Base-by-base conservation (phyloP, 441 rosid genomes). In the Pelargonium citronellum region DNA sequence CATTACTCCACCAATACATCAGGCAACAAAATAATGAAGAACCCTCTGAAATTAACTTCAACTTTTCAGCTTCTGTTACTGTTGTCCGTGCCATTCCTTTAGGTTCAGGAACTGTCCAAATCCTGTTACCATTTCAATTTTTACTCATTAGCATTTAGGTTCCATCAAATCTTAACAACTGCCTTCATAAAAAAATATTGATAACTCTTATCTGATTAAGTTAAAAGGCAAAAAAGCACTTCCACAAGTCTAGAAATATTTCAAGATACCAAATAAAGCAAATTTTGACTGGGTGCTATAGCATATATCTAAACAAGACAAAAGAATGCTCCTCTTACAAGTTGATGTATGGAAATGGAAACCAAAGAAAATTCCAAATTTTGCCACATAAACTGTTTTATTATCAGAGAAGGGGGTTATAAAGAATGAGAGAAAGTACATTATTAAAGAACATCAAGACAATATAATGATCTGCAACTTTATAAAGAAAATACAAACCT, bases 1-100 rank as follows among this genome's bases (percentile, higher is more conserved):
- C 37, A 30, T 30, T 58, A 58, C 13, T 19, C 27, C 22, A 24
- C 64, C 3, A 10, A 58, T 20, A 58, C 8, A 19, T 22, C 46
- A 47, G 10, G 69, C 12, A 64, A 47, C 16, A 1, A 58, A 13
- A 58, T 20, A 30, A 65, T 66, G 44, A 60, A 67, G 71, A 81
- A 20, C 95, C 91, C 78, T 93, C 98, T 0, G 93, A 87, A 80
- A 88, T 82, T 60, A 93, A 76, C 81, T 87, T 89, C 55, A 91
- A 77, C 34, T 75, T 86, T 74, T 93, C 96, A 37, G 86, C 93
- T 82, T 93, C 96, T 73, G 74, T 62, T 30, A 92, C 83, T 2
- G 91, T 80, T 44, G 85, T 84, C 72, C 86, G 69, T 58, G 83
- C 71, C 73, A 91, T 74, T 64, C 85, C 86, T 81, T 82, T 84